Conservation (phyloP, 441 rosid species). For the Corymbia calophylla region DNA sequence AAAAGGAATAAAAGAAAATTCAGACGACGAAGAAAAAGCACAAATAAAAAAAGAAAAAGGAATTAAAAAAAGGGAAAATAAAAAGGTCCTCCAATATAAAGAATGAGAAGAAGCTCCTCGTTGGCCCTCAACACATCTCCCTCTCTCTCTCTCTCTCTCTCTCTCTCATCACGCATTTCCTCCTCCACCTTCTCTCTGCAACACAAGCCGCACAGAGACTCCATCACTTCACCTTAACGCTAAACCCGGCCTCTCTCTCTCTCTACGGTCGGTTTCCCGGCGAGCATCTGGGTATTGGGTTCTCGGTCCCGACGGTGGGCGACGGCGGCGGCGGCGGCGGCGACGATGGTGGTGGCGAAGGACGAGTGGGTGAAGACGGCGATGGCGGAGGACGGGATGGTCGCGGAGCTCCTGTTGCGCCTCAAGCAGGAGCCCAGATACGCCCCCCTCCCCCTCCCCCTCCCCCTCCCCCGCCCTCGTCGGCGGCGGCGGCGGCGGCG, state of each 20-base stretch:
- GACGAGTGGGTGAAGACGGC: conserved; percentile 83
- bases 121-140: conserved; percentile 5
- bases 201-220: background rate
- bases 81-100: conserved; percentile 11
- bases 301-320: background rate
- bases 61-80: background rate
- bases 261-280: background rate
- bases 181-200: background rate
- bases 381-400: conserved; percentile 66
- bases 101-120: background rate
- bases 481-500: background rate
- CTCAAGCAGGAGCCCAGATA: conserved; percentile 40
- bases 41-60: background rate
- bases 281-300: background rate
- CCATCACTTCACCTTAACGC: background rate
- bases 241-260: background rate
- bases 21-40: conserved; percentile 8
- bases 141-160: conserved; percentile 5
- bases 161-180: conserved; percentile 1
- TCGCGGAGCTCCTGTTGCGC: conserved; percentile 64
- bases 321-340: background rate
- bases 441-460: background rate
- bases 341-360: conserved; percentile 12
- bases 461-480: background rate
- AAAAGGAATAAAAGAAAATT: conserved; percentile 22